Evolutionary conservation across 2,329 filamentous ascomycete species (phyloP), one percentile per base, ranked within the genome.

Genomic region (Hymenoscyphus fructigenus): DNA sequence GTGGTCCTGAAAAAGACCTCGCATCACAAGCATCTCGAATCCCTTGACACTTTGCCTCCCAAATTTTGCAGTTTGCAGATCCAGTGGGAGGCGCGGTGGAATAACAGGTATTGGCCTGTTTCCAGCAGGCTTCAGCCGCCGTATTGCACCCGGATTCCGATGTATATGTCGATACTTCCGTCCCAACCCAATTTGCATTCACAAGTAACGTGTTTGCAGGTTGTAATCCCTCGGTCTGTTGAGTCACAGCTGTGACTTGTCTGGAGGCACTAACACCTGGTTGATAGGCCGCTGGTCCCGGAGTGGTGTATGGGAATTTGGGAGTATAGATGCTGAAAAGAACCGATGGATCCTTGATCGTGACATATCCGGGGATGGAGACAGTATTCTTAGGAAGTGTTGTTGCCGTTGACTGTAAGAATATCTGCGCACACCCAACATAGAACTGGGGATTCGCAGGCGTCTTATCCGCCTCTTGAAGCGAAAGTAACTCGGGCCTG

Each of bases 101-200:
- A 77, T 84, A 91, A 80, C 90, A 92, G n/a, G 69, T 73, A 2
- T 82, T 76, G 34, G 78, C 77, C 78, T 92, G 88, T 29, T 76
- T 73, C 80, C 82, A 92, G 81, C 87, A 89, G 59, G 80, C 75
- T 44, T 79, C 75, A 12, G 81, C 81, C 2, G 82, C 78, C 61
- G 68, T 80, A 85, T 86, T 91, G 80, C 90, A 92, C 15, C 82
- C 82, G 1, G 73, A 73, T 73, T 87, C 80, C 56, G 79, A 78
- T 4, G 77, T 78, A 78, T 89, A 91, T 9, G 76, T 71, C 0
- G 83, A 75, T 0, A 91, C 81, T 72, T 90, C 83, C 65, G 82
- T 79, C 60, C 83, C 88, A 76, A 88, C 91, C 89, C 89, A 92
- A 78, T 92, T 91, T 65, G 80, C 89, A 73, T 91, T 91, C 73